Evolutionary conservation across 1,284 basidiomycete species (phyloP).

Genomic region (Cutaneotrichosporon sp.): DNA sequence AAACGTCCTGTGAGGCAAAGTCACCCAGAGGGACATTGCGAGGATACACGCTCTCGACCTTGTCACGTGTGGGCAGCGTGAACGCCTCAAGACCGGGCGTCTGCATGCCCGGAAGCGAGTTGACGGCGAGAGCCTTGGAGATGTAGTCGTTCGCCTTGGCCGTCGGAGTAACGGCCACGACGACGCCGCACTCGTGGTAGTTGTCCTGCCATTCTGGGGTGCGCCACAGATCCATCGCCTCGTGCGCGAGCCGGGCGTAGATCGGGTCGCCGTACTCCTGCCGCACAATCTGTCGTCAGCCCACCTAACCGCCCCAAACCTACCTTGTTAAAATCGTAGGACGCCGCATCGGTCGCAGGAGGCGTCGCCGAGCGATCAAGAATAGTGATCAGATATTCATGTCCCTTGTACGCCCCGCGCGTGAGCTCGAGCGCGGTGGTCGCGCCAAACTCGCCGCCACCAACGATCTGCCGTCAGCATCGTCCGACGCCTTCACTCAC

Average conservation of each 20-base stretch:
- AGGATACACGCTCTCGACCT: constrained; percentile 20
- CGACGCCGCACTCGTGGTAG: constrained; percentile 63
- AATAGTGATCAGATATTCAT: constrained; percentile 14
- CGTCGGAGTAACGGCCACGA: constrained; percentile 3
- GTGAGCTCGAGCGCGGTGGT: constrained; percentile 19
- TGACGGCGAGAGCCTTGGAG: constrained; percentile 10
- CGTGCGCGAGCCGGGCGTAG: constrained; percentile 19
- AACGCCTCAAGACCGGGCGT: constrained; percentile 13
- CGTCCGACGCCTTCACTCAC: not conserved
- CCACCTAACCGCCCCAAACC: not conserved
- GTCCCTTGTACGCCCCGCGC: constrained; percentile 10
- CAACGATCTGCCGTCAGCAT: constrained; percentile 13
- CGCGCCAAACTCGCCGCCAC: constrained; percentile 20
- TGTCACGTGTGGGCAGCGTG: constrained; percentile 3
- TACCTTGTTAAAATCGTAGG: constrained; percentile 29
- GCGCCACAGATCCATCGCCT: constrained; percentile 30
- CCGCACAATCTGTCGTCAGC: constrained; percentile 23
- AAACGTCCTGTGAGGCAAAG: constrained; percentile 50
- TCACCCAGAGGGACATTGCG: constrained; percentile 2
- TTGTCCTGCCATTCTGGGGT: constrained; percentile 58
- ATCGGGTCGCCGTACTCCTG: constrained; percentile 26
- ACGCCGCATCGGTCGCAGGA: constrained; percentile 18
- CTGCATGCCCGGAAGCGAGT: constrained; percentile 17
- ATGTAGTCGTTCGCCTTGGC: constrained; percentile 10
- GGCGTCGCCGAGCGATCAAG: constrained; percentile 15